A percentile compares a stretch with the other conserved stretches of the same genome.
These are phyloP conservation scores for Pyricularia sp. DNA, from an alignment of 2,329 filamentous ascomycete species.

Conservation along the genomic window DNA sequence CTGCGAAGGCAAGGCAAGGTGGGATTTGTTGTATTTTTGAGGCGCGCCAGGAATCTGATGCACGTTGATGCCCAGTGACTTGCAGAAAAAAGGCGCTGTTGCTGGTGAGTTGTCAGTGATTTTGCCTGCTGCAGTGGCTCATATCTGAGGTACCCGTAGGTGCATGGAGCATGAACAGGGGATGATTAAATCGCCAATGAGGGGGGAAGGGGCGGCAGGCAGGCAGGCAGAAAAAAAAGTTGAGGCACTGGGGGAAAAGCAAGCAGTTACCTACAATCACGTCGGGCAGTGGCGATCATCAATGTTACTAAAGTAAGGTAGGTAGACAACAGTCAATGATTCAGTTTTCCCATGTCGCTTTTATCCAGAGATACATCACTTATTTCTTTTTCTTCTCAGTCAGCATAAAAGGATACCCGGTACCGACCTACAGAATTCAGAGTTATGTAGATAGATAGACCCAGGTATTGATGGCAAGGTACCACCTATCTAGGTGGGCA, in stretches of 20 bases:
- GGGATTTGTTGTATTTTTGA: not conserved
- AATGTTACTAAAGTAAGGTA: no score
- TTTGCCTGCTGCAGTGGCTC: not conserved
- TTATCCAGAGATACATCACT: not conserved
- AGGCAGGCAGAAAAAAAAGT: not conserved
- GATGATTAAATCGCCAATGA: not conserved
- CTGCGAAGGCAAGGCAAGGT: not conserved
- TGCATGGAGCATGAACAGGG: not conserved
- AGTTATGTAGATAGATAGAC: no score
- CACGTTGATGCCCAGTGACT: not conserved
- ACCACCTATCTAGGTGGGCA: no score
- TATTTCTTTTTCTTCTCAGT: not conserved
- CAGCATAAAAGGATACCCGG: no score
- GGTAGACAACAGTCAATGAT: not conserved
- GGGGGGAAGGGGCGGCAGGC: not conserved
- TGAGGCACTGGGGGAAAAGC: not conserved
- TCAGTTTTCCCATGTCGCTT: not conserved
- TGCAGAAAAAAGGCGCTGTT: not conserved
- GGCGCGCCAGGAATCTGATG: not conserved
- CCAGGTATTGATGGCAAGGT: no score
- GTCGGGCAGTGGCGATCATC: not conserved
- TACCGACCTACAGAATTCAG: no score
- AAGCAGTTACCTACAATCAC: not conserved
- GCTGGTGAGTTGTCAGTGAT: not conserved
- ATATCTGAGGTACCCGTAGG: not conserved